Percentiles rank a stretch among this genome's conserved stretches.
Evolutionary conservation across 768 basidiomycete species (phyloP).

Genomic region (Termitomyces sp.): DNA sequence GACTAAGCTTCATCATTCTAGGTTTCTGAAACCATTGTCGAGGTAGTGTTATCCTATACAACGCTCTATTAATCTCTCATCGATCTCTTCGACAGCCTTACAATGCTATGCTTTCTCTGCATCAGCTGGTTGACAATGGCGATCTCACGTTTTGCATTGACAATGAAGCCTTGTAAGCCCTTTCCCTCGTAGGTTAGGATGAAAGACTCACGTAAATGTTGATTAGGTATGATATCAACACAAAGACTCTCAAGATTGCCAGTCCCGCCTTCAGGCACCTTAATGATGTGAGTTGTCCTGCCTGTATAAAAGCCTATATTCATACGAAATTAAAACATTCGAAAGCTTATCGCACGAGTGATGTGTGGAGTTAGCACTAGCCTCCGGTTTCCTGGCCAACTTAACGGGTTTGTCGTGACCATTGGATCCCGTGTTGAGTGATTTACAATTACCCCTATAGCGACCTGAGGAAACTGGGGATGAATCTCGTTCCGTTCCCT

Average conservation of each 20-base stretch:
- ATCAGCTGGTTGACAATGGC: constrained; percentile 87
- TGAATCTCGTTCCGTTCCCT: constrained; percentile 97
- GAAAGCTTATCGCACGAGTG: constrained; percentile 71
- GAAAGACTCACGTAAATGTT: background rate
- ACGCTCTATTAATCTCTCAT: constrained; percentile 27
- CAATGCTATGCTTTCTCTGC: constrained; percentile 78
- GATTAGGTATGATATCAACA: constrained; percentile 68
- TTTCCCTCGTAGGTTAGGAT: background rate
- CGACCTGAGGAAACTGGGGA: constrained; percentile 84
- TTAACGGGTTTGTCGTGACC: constrained; percentile 69
- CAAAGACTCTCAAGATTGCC: constrained; percentile 61
- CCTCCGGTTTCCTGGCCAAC: constrained; percentile 89
- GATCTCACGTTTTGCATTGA: constrained; percentile 85
- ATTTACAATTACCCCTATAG: constrained; percentile 29
- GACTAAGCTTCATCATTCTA: constrained; percentile 12
- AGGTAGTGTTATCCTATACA: constrained; percentile 51
- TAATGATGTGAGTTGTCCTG: constrained; percentile 51
- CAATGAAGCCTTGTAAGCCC: constrained; percentile 76
- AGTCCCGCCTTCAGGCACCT: constrained; percentile 63
- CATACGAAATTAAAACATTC: constrained; percentile 1
- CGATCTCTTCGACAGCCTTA: constrained; percentile 70
- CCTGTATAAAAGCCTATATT: background rate
- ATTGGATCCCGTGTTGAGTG: background rate
- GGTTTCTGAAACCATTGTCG: constrained; percentile 54
- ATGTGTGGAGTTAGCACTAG: constrained; percentile 96